Base-by-base conservation (phyloP, 176 grass and related monocot genomes). In the Juncus effusus region DNA sequence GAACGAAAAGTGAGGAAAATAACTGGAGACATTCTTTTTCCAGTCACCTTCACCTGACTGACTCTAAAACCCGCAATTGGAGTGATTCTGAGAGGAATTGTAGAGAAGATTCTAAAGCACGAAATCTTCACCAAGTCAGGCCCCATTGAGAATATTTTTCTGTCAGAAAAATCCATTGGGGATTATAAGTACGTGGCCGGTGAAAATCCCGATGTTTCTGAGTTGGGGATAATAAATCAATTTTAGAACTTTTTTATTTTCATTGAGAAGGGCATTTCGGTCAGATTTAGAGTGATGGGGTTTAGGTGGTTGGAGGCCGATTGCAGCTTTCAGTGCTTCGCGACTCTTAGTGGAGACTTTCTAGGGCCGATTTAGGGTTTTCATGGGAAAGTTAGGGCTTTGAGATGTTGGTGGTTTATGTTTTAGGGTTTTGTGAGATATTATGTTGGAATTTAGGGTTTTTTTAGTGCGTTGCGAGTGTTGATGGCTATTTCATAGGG, bases 61-160 rank as follows among this genome's bases (percentile, higher is more conserved):
- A 84, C 88, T 2, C 83, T 84, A 14, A 99, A 89, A 53, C 94
- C 94, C 2, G 79, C 80, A 56, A 99, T 84, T 74, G 94, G 94
- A 1, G 89, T 89, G 75, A 71, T 87, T 56, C 72, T 99, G 63
- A 77, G 81, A 6, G 94, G 85, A 5, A 59, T 49, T 0, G 83
- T 89, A 3, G 94, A 93, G 2, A 99, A 65, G 76, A 93, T 99
- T 67, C 65, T 93, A n/a, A 99, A 99, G 76, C 94, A 90, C 6
- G 88, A 83, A 0, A 50, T 99, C 42, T 93, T 99, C 62, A 82
- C 89, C 12, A 99, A 90, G 69, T 93, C 94, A 0, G 94, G 94
- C 51, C 85, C 89, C 0, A 86, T 86, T 1, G 78, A 86, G 19
- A 87, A 72, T 73, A 93, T 99, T 40, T 90, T 99, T 56, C 72